phyloP scores from a whole-genome alignment of 139 green algal species.

The Yamagishiella unicocca region DNA sequence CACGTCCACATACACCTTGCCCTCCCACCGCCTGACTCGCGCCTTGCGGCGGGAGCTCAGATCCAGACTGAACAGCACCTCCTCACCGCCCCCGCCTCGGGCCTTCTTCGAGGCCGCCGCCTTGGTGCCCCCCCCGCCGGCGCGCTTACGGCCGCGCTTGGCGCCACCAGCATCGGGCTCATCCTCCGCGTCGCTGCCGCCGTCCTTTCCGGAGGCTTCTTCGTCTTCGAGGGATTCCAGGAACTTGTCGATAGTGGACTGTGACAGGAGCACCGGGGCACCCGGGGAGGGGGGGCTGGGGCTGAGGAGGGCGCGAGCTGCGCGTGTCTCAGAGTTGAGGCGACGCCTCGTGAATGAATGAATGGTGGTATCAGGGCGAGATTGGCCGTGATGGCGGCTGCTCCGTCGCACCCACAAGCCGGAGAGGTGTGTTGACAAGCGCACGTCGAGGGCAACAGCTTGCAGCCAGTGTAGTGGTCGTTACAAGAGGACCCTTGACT shows the following conservation, averaged over 20 bases:
- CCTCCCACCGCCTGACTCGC: conserved; percentile 61
- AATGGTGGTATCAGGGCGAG: no score
- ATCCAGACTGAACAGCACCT: conserved; percentile 13
- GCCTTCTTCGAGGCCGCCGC: neutral
- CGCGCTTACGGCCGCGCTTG: conserved; percentile 16
- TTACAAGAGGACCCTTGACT: no score
- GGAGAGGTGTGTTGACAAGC: no score
- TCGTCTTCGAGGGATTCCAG: neutral
- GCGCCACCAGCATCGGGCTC: neutral
- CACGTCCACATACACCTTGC: conserved; percentile 61
- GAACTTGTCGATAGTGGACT: conserved; percentile 28
- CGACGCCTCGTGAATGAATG: no score
- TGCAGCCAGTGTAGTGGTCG: no score
- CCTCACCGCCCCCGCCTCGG: neutral
- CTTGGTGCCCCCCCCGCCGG: neutral
- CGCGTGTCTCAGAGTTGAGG: no score
- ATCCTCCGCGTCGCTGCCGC: neutral
- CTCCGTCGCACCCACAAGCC: no score
- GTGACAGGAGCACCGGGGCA: no score
- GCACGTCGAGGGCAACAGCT: no score
- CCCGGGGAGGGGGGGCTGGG: no score
- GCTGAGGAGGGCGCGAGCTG: no score
- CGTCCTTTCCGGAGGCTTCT: neutral
- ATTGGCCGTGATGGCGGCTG: no score
- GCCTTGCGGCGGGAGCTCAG: conserved; percentile 41